phyloP scores from a whole-genome alignment of 768 basidiomycete genomes.

The Harrya chromipes region DNA sequence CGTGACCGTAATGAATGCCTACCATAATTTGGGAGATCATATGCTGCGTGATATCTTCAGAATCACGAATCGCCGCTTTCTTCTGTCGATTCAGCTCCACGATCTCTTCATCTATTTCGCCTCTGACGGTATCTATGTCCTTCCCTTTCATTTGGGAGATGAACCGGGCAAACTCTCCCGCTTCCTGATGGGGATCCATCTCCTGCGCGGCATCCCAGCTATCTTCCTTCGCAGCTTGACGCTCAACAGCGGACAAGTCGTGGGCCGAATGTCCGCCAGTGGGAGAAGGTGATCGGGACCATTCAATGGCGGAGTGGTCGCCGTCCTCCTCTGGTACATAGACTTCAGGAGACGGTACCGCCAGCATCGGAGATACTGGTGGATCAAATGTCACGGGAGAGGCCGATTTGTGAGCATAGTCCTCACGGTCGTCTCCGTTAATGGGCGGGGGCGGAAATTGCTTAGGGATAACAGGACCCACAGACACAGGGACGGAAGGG shows the following conservation, averaged over 20 bases:
- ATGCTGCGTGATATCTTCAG: slow-evolving; percentile 92
- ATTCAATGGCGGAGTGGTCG: slow-evolving; percentile 29
- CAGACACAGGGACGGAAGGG: neutral
- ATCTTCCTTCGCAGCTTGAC: slow-evolving; percentile 31
- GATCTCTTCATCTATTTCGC: slow-evolving; percentile 93
- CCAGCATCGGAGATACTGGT: slow-evolving; percentile 12
- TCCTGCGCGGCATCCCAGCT: slow-evolving; percentile 86
- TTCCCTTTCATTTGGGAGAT: slow-evolving; percentile 88
- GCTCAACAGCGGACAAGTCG: slow-evolving; percentile 16
- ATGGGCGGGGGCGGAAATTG: slow-evolving; percentile 15
- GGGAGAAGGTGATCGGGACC: slow-evolving; percentile 42
- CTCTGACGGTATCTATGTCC: slow-evolving; percentile 74
- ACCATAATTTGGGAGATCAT: slow-evolving; percentile 89
- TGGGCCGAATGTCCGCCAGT: neutral
- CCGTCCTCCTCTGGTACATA: slow-evolving; percentile 14
- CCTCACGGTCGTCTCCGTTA: slow-evolving; percentile 14
- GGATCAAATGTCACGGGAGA: slow-evolving; percentile 3
- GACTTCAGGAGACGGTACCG: neutral
- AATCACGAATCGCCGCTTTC: slow-evolving; percentile 88
- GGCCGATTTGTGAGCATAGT: neutral
- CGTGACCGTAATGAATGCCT: slow-evolving; percentile 11
- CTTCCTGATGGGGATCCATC: slow-evolving; percentile 75
- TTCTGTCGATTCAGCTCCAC: slow-evolving; percentile 73
- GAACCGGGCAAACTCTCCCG: slow-evolving; percentile 89
- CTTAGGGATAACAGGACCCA: neutral